Conservation (phyloP, 306 rosid genomes). For the Potentilla sterilis region DNA sequence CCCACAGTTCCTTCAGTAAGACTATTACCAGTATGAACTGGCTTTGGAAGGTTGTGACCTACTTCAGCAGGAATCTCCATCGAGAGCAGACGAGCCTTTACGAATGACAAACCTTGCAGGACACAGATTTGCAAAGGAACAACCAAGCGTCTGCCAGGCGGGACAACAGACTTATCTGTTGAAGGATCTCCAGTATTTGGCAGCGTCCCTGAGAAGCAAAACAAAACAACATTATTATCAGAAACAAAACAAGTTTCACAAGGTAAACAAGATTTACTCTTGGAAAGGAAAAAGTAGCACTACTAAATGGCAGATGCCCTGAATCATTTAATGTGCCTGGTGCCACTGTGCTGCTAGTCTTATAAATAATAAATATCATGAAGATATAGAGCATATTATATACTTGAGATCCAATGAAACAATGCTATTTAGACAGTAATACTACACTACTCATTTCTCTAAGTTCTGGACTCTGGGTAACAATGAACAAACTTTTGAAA, state of each 20-base stretch:
- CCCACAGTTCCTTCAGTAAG: slow-evolving; percentile 43
- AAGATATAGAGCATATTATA: background rate
- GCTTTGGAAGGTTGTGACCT: slow-evolving; percentile 67
- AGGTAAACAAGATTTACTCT: background rate
- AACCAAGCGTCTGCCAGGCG: slow-evolving; percentile 90
- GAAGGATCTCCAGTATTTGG: slow-evolving; percentile 48
- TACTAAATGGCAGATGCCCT: background rate
- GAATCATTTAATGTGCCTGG: background rate
- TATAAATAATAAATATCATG: background rate
- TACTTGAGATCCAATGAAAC: background rate
- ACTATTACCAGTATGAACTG: slow-evolving; percentile 35
- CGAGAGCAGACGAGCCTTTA: slow-evolving; percentile 89
- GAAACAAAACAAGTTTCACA: slow-evolving; percentile 5
- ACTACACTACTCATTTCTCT: background rate
- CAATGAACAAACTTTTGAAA: background rate
- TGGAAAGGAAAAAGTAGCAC: background rate
- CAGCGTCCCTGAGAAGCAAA: slow-evolving; percentile 57
- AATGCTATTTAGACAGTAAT: background rate
- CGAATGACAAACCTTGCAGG: slow-evolving; percentile 84
- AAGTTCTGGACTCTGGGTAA: background rate
- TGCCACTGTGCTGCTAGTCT: background rate
- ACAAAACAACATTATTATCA: slow-evolving; percentile 16
- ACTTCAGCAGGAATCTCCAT: slow-evolving; percentile 98
- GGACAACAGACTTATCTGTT: slow-evolving; percentile 44
- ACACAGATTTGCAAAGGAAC: slow-evolving; percentile 94